Evolutionary conservation across 2,329 filamentous ascomycete species (phyloP).

Genomic region (Microcera coccophila): DNA sequence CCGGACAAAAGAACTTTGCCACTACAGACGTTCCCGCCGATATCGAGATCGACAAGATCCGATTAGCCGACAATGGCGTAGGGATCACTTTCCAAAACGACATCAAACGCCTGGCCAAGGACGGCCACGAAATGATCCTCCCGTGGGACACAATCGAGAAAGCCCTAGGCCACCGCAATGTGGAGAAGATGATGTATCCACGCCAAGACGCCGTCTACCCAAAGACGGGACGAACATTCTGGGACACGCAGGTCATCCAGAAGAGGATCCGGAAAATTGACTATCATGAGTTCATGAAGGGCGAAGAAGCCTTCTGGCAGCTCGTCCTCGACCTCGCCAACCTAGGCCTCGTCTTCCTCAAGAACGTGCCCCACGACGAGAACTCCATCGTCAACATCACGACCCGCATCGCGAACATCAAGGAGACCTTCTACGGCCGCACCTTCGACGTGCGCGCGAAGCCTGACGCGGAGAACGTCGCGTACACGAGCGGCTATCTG

Average conservation of each 20-base stretch:
- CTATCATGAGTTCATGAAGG: constrained; percentile 69
- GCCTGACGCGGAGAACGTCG: constrained; percentile 79
- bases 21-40: constrained; percentile 38
- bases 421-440: constrained; percentile 84
- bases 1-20: constrained; percentile 55
- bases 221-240: constrained; percentile 36
- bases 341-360: constrained; percentile 74
- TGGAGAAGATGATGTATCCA: constrained; percentile 21
- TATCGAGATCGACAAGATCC: constrained; percentile 32
- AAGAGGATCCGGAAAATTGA: constrained; percentile 55
- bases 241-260: constrained; percentile 39
- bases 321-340: constrained; percentile 60
- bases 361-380: constrained; percentile 65
- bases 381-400: constrained; percentile 65
- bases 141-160: constrained; percentile 37
- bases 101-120: constrained; percentile 30
- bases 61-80: constrained; percentile 39
- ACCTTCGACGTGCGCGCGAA: constrained; percentile 88
- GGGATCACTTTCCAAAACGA: constrained; percentile 58
- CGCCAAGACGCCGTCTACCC: constrained; percentile 26
- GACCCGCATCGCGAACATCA: constrained; percentile 69
- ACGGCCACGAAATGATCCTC: constrained; percentile 33
- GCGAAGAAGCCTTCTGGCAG: constrained; percentile 50
- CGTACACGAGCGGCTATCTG: constrained; percentile 78
- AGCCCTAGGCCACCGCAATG: constrained; percentile 20